Evolutionary conservation across 495 filamentous ascomycete genomes (phyloP), one percentile per base, ranked within the genome.

Genomic region (Jackrogersella minutella): DNA sequence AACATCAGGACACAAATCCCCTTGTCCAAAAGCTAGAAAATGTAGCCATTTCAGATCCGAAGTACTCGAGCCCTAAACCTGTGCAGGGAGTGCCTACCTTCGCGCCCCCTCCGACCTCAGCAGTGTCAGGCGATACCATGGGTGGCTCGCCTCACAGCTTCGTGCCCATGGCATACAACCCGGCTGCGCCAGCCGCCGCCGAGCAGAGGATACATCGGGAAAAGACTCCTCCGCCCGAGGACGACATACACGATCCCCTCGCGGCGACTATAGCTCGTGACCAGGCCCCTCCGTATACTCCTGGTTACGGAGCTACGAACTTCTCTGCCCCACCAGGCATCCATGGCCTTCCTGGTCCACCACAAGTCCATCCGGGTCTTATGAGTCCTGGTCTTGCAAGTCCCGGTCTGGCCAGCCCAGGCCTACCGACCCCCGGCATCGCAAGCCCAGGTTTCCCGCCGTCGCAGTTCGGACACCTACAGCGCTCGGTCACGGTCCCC

Each of bases 181-280:
- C 93, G 0, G 92, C 93, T 0, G 92, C 93, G 0, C 93, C 93
- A 9, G 81, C 93, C 2, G 91, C 91, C 1, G 91, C 93, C 2
- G 93, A 97, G 72, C 87, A 87, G 11, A 90, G 96, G 68, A 83
- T 87, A 53, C 86, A 93, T 68, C 87, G 93, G 46, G 93, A 97
- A 78, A 95, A 96, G 81, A 97, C 93, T 0, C 93, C 92, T 7
- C 93, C 93, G 5, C 90, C 90, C 11, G 90, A 94, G 69, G 90
- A 88, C 28, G 86, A 80, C 39, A 78, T 79, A 28, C 87, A 89
- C 9, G 93, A 91, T 33, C 91, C 91, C 2, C 80, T 96, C 8
- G 83, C 84, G 46, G 86, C 86, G 17, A 90, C 91, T 2, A 82
- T 88, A 0, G 86, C 84, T 58, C 81, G 86, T 46, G 92, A 95